Conservation (phyloP, 148 eudicot species). For the Selenicereus undatus region DNA sequence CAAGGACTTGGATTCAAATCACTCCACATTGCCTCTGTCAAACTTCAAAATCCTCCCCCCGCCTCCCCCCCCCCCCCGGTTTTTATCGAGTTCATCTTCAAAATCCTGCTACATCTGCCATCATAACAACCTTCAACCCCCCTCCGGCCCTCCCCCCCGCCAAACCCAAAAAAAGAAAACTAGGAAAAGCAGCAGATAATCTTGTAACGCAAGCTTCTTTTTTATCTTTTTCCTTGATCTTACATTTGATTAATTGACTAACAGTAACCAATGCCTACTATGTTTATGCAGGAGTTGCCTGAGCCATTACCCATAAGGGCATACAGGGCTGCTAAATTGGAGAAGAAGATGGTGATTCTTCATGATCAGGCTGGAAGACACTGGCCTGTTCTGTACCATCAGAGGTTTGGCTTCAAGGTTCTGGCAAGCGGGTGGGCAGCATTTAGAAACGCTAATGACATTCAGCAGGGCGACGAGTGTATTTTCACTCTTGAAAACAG, state of each 20-base stretch:
- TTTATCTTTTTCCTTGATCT: background rate
- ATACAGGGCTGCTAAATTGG: background rate
- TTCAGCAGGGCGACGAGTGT: background rate
- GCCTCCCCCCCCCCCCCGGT: too few relatives aligned
- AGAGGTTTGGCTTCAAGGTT: background rate
- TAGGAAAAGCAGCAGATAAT: background rate
- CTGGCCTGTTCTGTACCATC: constrained; percentile 1
- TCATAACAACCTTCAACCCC: background rate
- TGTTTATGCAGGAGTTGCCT: background rate
- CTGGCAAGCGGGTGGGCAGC: background rate
- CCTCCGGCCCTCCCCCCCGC: too few relatives aligned
- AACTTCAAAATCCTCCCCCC: too few relatives aligned
- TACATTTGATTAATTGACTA: background rate
- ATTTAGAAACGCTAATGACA: background rate
- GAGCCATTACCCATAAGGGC: background rate
- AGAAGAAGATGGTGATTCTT: background rate
- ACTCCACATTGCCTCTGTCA: background rate
- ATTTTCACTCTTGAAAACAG: background rate
- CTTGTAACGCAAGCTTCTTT: background rate
- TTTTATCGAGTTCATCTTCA: too few relatives aligned
- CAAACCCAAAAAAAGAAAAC: background rate
- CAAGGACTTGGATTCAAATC: background rate
- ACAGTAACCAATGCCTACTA: background rate
- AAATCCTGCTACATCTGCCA: background rate
- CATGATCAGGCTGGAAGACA: background rate